These are phyloP conservation scores for Schrenkiella parvula DNA, from an alignment of 345 rosid genomes.

Conservation along the genomic window DNA sequence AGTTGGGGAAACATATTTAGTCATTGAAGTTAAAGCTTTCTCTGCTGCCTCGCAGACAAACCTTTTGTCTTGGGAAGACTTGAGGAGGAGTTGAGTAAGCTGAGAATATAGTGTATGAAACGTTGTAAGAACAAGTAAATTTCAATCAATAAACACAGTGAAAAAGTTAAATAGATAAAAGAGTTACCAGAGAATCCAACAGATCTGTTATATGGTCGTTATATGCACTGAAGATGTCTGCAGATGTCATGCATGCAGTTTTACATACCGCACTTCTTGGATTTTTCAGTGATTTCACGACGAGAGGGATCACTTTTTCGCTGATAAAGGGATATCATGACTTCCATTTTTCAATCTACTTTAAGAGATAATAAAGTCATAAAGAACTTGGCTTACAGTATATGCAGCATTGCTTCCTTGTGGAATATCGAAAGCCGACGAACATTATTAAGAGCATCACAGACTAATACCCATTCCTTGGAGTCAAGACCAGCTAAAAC, in stretches of 20 bases:
- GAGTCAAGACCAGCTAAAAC: conserved; percentile 75
- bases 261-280: conserved; percentile 98
- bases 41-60: conserved; percentile 98
- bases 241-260: conserved; percentile 89
- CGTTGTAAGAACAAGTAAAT: neutral
- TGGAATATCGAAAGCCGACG: conserved; percentile 78
- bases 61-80: conserved; percentile 91
- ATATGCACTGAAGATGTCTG: conserved; percentile 76
- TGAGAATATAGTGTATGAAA: conserved; percentile 32
- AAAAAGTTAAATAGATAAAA: neutral
- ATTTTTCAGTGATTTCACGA: conserved; percentile 89
- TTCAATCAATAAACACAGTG: neutral
- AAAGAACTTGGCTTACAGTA: conserved; percentile 59
- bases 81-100: conserved; percentile 92
- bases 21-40: conserved; percentile 76
- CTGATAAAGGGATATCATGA: conserved; percentile 37
- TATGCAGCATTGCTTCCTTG: conserved; percentile 54
- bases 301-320: conserved; percentile 59
- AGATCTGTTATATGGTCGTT: conserved; percentile 61
- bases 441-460: conserved; percentile 78
- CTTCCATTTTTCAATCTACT: neutral
- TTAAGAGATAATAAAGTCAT: neutral
- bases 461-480: conserved; percentile 77
- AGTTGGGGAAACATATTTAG: conserved; percentile 69
- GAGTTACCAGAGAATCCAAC: conserved; percentile 75